These are phyloP conservation scores for Cucurbitaria berberidis DNA, from an alignment of 2,329 filamentous ascomycete genomes.

Conservation along the genomic window DNA sequence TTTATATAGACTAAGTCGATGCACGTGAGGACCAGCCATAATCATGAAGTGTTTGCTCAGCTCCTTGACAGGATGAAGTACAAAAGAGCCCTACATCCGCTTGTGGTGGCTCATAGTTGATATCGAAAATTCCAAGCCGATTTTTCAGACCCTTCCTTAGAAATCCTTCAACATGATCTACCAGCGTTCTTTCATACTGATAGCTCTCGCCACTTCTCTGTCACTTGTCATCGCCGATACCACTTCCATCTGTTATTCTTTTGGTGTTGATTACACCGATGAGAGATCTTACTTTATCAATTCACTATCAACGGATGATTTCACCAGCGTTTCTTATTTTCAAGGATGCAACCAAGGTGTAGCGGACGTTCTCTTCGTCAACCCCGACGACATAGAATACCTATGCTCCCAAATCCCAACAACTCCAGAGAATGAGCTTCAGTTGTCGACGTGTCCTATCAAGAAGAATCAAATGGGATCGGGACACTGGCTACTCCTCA, in stretches of 20 bases:
- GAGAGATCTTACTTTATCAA: conserved; percentile 56
- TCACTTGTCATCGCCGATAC: conserved; percentile 30
- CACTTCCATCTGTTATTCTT: conserved; percentile 44
- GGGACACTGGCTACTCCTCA: conserved; percentile 53
- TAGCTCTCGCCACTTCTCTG: conserved; percentile 31
- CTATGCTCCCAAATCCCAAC: conserved; percentile 52
- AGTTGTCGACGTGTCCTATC: conserved; percentile 53
- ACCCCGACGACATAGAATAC: conserved; percentile 49
- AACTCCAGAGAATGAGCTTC: conserved; percentile 46
- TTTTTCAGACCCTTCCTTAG: conserved; percentile 5
- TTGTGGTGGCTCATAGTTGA: conserved; percentile 2
- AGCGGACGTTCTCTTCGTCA: conserved; percentile 52
- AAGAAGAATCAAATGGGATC: conserved; percentile 52
- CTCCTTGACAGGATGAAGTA: conserved; percentile 13
- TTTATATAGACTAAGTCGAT: conserved; percentile 13
- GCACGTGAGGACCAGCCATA: conserved; percentile 15
- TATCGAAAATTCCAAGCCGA: not conserved
- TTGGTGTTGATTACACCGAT: conserved; percentile 53
- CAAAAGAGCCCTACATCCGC: conserved; percentile 29
- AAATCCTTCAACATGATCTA: conserved; percentile 27
- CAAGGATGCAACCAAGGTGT: conserved; percentile 51
- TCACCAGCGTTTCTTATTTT: conserved; percentile 54
- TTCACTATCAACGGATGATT: conserved; percentile 48
- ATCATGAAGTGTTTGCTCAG: conserved; percentile 13
- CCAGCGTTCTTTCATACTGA: conserved; percentile 32